These are phyloP conservation scores for Penicillium sp. DNA, from an alignment of 2,329 filamentous ascomycete genomes.

Conservation along the genomic window DNA sequence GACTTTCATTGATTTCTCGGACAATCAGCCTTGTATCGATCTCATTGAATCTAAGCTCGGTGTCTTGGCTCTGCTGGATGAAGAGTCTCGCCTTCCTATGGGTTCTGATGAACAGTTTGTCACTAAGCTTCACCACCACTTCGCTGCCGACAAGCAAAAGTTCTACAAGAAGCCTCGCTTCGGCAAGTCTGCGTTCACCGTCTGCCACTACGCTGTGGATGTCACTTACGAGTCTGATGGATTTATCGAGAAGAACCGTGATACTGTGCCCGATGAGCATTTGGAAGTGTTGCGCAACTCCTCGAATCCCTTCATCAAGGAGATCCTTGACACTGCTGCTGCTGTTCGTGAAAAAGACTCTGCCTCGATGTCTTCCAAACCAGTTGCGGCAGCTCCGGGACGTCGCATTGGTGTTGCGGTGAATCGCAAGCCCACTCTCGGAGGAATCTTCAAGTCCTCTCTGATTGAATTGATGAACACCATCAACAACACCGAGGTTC, in stretches of 20 bases:
- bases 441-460: constrained; percentile 98
- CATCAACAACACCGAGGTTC: constrained; percentile 96
- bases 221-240: constrained; percentile 99
- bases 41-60: constrained; percentile 96
- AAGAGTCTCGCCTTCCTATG: constrained; percentile 96
- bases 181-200: constrained; percentile 94
- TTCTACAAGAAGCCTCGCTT: constrained; percentile 99
- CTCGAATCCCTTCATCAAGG: constrained; percentile 78
- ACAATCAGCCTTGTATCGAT: constrained; percentile 99
- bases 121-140: constrained; percentile 93
- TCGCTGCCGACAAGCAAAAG: constrained; percentile 82
- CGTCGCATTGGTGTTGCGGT: constrained; percentile 89
- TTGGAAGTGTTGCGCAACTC: constrained; percentile 88
- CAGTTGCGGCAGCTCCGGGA: constrained; percentile 67
- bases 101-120: constrained; percentile 97
- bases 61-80: constrained; percentile 86
- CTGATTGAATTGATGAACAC: constrained; percentile 97
- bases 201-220: constrained; percentile 97
- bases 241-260: constrained; percentile 99
- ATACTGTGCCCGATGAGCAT: constrained; percentile 97
- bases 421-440: constrained; percentile 93
- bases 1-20: constrained; percentile 99
- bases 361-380: constrained; percentile 68
- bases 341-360: constrained; percentile 87
- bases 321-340: constrained; percentile 82